Evolutionary conservation across 345 rosid species (phyloP), one percentile per base, ranked within the genome.

Genomic region (Eucalyptus polybractea): DNA sequence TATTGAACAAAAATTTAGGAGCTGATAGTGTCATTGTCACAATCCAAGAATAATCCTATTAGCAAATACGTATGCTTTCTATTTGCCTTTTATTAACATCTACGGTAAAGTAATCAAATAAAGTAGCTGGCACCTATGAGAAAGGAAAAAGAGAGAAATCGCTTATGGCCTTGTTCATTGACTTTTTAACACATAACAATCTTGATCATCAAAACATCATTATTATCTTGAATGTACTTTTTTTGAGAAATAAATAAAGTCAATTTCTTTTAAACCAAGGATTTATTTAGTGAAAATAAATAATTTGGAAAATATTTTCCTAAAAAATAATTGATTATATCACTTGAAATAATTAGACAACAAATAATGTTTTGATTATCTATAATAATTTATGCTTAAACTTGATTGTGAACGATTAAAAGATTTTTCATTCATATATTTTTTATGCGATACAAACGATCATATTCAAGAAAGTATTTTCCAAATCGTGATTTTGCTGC

Each of bases 371-470:
- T 62, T 62, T 62, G 7, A 29, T 62, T 29, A 62, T 62, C 16
- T 29, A 62, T 6, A 62, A 62, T 62, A 62, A 6, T 27, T 62
- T 62, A 62, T 62, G 17, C 69, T 29, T 62, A 29, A 62, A 62
- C 7, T 62, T 62, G 6, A 13, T 29, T 13, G 33, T 29, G 69
- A 29, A 62, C 2, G 2, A 62, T 13, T 0, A 62, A 62, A 62
- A 27, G 0, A 62, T 13, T 62, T 29, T 62, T 62, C 31, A 13
- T 62, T 62, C 1, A 29, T 62, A 62, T 62, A 60, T 13, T 62
- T 62, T 62, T 62, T 5, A 62, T 12, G 33, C 0, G 2, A 62
- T 62, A 62, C 1, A 62, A 62, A 1, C 0, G 0, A 62, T 27
- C 31, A 62, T 29, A 29, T 27, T 27, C 0, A 13, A 1, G 16